A percentile compares a stretch with the other conserved stretches of the same genome.
Conservation (phyloP, 2,329 filamentous ascomycete genomes). For the Dactylellina haptotyla region DNA sequence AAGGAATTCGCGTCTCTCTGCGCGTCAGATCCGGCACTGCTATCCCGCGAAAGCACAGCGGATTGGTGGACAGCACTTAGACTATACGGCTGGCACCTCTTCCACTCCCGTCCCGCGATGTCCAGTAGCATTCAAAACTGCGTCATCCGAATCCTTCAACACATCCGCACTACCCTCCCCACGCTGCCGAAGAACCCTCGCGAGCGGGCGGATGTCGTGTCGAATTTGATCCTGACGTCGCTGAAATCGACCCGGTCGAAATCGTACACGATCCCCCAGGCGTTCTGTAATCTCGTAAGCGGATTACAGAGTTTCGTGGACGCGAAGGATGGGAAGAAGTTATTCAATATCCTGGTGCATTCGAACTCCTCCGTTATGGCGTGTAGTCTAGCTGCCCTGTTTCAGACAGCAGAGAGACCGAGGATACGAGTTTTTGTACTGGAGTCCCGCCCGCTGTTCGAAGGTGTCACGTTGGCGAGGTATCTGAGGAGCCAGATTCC, state of each 20-base stretch:
- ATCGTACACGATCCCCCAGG: slow-evolving; percentile 38
- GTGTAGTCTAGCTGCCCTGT: slow-evolving; percentile 29
- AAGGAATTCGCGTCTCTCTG: slow-evolving; percentile 47
- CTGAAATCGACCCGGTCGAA: slow-evolving; percentile 40
- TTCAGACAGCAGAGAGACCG: slow-evolving; percentile 27
- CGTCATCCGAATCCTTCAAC: slow-evolving; percentile 36
- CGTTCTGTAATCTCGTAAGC: slow-evolving; percentile 24
- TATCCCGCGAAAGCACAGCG: slow-evolving; percentile 5
- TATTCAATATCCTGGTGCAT: slow-evolving; percentile 46
- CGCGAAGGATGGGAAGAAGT: slow-evolving; percentile 23
- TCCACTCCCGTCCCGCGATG: slow-evolving; percentile 49
- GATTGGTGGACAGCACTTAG: slow-evolving; percentile 49
- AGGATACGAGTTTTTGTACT: slow-evolving; percentile 43
- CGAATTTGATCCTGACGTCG: slow-evolving; percentile 26
- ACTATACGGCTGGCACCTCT: slow-evolving; percentile 51
- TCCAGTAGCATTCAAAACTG: slow-evolving; percentile 52
- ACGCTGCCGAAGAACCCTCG: background rate
- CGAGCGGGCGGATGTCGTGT: slow-evolving; percentile 15
- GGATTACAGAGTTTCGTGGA: slow-evolving; percentile 24
- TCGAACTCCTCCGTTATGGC: slow-evolving; percentile 53
- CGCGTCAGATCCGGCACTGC: slow-evolving; percentile 21
- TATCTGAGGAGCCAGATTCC: slow-evolving; percentile 40
- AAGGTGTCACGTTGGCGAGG: slow-evolving; percentile 49
- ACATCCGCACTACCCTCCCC: slow-evolving; percentile 19
- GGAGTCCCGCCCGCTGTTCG: slow-evolving; percentile 45